Evolutionary conservation across 2,329 filamentous ascomycete genomes (phyloP).

Genomic region (Tetracladium maxilliforme): DNA sequence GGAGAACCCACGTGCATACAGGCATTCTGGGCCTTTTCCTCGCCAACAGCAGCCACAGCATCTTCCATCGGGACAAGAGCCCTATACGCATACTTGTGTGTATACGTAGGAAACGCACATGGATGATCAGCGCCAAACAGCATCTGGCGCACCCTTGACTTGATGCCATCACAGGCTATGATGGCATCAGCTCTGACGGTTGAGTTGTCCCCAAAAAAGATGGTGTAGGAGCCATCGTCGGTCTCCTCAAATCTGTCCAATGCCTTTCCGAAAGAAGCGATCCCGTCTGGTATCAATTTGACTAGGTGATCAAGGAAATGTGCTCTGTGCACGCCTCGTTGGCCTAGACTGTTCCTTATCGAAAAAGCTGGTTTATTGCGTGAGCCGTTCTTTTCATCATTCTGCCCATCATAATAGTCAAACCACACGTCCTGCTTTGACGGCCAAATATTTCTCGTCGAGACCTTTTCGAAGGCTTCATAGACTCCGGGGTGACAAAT

Average conservation of each 20-base stretch:
- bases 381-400: no score
- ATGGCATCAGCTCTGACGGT: slow-evolving; percentile 27
- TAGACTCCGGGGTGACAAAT: slow-evolving; percentile 29
- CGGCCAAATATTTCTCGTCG: slow-evolving; percentile 10
- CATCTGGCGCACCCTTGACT: slow-evolving; percentile 34
- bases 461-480: slow-evolving; percentile 22
- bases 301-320: slow-evolving; percentile 24
- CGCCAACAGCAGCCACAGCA: slow-evolving; percentile 30
- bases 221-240: slow-evolving; percentile 9
- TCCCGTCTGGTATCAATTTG: slow-evolving; percentile 20
- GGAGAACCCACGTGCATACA: no score
- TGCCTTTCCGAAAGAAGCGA: slow-evolving; percentile 17
- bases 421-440: slow-evolving; percentile 21
- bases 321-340: slow-evolving; percentile 17
- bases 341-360: no score
- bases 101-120: slow-evolving; percentile 30
- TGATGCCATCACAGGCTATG: slow-evolving; percentile 51
- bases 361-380: no score
- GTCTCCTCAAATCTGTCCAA: slow-evolving; percentile 14
- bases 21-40: slow-evolving; percentile 28
- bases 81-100: slow-evolving; percentile 45
- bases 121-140: slow-evolving; percentile 32
- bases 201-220: slow-evolving; percentile 28
- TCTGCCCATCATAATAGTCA: no score
- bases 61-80: slow-evolving; percentile 43